phyloP scores from a whole-genome alignment of 768 basidiomycete genomes.

The Leccinum rimulosum region DNA sequence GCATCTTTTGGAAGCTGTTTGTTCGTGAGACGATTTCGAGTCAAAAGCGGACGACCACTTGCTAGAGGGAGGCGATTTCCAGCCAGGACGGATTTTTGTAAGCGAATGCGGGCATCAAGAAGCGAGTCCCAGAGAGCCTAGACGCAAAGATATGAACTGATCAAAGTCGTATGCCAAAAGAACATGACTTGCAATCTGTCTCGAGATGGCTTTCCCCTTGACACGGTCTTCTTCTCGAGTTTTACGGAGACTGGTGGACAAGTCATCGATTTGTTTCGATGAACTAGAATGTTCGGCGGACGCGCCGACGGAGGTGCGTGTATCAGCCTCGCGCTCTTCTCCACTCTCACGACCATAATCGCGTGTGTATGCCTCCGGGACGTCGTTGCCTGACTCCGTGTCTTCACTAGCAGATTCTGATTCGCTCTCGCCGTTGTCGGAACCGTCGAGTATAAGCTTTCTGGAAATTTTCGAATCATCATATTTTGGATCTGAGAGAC shows the following conservation, averaged over 20 bases:
- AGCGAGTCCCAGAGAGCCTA: slow-evolving; percentile 85
- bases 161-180: background rate
- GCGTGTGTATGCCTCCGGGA: slow-evolving; percentile 13
- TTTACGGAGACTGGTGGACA: slow-evolving; percentile 52
- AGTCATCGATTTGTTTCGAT: slow-evolving; percentile 34
- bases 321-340: slow-evolving; percentile 10
- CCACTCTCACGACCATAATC: slow-evolving; percentile 13
- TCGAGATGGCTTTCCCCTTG: slow-evolving; percentile 83
- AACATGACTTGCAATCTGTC: slow-evolving; percentile 68
- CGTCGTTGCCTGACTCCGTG: slow-evolving; percentile 21
- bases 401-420: slow-evolving; percentile 8
- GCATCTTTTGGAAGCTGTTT: slow-evolving; percentile 33
- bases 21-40: slow-evolving; percentile 13
- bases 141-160: slow-evolving; percentile 5
- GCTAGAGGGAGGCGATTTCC: slow-evolving; percentile 68
- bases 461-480: slow-evolving; percentile 64
- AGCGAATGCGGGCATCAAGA: slow-evolving; percentile 85
- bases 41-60: slow-evolving; percentile 26
- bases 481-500: slow-evolving; percentile 76
- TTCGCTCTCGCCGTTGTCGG: slow-evolving; percentile 15
- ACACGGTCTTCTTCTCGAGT: slow-evolving; percentile 65
- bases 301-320: slow-evolving; percentile 12
- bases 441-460: slow-evolving; percentile 47
- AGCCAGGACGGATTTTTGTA: slow-evolving; percentile 75
- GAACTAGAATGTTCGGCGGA: slow-evolving; percentile 6